phyloP scores from a whole-genome alignment of 1,284 basidiomycete genomes.

The Anthracocystis walkeri region DNA sequence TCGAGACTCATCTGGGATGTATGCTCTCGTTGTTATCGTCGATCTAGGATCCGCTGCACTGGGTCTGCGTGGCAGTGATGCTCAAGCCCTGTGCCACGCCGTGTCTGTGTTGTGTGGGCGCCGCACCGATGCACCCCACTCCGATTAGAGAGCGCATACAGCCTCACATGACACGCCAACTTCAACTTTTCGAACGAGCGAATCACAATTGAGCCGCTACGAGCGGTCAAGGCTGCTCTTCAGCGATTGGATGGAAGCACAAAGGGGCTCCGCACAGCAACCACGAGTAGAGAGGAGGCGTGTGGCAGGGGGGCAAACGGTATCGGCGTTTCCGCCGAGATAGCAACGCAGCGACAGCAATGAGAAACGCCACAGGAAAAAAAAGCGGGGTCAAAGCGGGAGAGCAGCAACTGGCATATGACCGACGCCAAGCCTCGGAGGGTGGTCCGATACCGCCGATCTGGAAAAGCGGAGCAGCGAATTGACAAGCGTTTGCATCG shows the following conservation, averaged over 20 bases:
- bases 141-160: too few species aligned
- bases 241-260: neutral
- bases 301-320: neutral
- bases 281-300: neutral
- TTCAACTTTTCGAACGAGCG: too few species aligned
- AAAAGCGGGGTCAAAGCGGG: neutral
- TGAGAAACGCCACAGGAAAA: neutral
- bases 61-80: too few species aligned
- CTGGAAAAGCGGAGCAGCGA: neutral
- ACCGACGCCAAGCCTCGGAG: constrained; percentile 11
- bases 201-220: too few species aligned
- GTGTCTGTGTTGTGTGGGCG: too few species aligned
- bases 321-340: constrained; percentile 40
- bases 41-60: too few species aligned
- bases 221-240: neutral
- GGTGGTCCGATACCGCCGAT: constrained; percentile 16
- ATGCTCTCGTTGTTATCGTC: too few species aligned
- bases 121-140: too few species aligned
- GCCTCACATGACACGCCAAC: too few species aligned
- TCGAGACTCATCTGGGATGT: neutral
- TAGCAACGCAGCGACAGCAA: constrained; percentile 2
- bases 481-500: too few species aligned
- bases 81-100: too few species aligned
- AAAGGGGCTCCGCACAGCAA: constrained; percentile 1
- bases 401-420: too few species aligned